A percentile compares a stretch with the other conserved stretches of the same genome.
phyloP scores from a whole-genome alignment of 495 filamentous ascomycete species.

The Podospora sp. region DNA sequence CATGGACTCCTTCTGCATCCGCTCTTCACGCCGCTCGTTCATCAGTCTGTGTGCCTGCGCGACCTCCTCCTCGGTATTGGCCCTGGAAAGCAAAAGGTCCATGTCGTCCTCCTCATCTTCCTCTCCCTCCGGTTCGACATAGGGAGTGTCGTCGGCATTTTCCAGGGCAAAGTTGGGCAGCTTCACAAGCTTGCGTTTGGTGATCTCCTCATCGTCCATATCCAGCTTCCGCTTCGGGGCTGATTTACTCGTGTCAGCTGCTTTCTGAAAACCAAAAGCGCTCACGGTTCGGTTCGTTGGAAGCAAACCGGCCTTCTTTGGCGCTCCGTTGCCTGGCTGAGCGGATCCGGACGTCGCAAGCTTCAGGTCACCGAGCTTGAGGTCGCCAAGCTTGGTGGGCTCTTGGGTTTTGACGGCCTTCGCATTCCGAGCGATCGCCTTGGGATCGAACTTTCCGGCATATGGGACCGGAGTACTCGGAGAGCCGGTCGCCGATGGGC shows the following conservation, averaged over 20 bases:
- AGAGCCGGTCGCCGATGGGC: constrained; percentile 53
- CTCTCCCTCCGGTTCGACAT: constrained; percentile 61
- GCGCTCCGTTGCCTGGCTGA: constrained; percentile 4
- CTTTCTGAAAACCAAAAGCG: constrained; percentile 77
- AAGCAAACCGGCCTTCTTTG: constrained; percentile 30
- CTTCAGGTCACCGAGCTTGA: constrained; percentile 39
- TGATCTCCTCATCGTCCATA: constrained; percentile 85
- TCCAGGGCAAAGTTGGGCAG: constrained; percentile 74
- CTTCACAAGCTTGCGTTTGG: constrained; percentile 83
- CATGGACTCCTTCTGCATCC: constrained; percentile 52
- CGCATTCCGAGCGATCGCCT: constrained; percentile 77
- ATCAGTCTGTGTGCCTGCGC: constrained; percentile 80
- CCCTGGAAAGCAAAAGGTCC: constrained; percentile 62
- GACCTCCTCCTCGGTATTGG: constrained; percentile 76
- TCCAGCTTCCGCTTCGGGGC: constrained; percentile 73
- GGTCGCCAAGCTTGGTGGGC: constrained; percentile 43
- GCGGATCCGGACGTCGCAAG: constrained; percentile 6
- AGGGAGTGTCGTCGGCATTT: constrained; percentile 60
- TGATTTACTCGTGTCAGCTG: constrained; percentile 65
- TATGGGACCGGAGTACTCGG: constrained; percentile 54
- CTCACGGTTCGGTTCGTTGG: constrained; percentile 58
- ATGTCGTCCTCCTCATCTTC: constrained; percentile 68
- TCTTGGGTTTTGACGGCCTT: constrained; percentile 54
- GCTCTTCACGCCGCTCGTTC: constrained; percentile 54
- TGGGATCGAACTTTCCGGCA: constrained; percentile 85